Conservation (phyloP, 192 early-diverging fungal genomes). For the Kickxella alabastrina region DNA sequence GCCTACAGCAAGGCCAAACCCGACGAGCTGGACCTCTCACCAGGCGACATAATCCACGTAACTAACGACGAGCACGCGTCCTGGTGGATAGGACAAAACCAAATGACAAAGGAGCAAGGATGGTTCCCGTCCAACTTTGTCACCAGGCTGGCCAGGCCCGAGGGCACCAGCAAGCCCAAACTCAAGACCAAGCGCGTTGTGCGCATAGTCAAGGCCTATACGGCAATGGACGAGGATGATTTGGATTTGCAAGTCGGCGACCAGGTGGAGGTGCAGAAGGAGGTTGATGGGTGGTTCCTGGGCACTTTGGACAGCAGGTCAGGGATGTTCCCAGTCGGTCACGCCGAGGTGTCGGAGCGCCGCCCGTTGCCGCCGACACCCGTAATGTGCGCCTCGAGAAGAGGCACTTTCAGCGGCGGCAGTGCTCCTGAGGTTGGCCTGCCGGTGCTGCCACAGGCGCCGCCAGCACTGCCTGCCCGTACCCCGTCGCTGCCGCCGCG, state of each 20-base stretch:
- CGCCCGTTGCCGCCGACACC: slow-evolving; percentile 36
- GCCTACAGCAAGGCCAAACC: slow-evolving; percentile 40
- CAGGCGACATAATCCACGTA: slow-evolving; percentile 32
- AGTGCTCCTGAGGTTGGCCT: slow-evolving; percentile 14
- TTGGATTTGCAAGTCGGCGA: slow-evolving; percentile 58
- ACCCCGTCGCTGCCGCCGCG: slow-evolving; percentile 33
- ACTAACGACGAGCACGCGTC: slow-evolving; percentile 29
- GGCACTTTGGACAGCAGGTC: slow-evolving; percentile 60
- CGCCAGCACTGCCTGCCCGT: slow-evolving; percentile 24
- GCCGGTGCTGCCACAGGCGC: neutral
- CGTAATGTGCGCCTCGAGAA: neutral
- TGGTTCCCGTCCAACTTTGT: slow-evolving; percentile 53
- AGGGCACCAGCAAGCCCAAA: slow-evolving; percentile 12
- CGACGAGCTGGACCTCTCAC: slow-evolving; percentile 41
- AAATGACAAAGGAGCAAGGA: slow-evolving; percentile 26
- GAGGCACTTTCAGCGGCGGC: slow-evolving; percentile 7
- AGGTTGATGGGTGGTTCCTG: slow-evolving; percentile 63
- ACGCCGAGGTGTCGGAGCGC: slow-evolving; percentile 27
- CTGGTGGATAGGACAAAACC: slow-evolving; percentile 46
- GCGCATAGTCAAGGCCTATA: slow-evolving; percentile 44
- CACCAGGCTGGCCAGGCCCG: slow-evolving; percentile 8
- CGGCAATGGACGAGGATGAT: slow-evolving; percentile 62
- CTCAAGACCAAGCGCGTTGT: slow-evolving; percentile 27
- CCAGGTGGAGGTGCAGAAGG: slow-evolving; percentile 55
- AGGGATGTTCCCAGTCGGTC: slow-evolving; percentile 64